Evolutionary conservation across 148 eudicot genomes (phyloP), one percentile per base, ranked within the genome.

Genomic region (Vaccinium macrocarpon): DNA sequence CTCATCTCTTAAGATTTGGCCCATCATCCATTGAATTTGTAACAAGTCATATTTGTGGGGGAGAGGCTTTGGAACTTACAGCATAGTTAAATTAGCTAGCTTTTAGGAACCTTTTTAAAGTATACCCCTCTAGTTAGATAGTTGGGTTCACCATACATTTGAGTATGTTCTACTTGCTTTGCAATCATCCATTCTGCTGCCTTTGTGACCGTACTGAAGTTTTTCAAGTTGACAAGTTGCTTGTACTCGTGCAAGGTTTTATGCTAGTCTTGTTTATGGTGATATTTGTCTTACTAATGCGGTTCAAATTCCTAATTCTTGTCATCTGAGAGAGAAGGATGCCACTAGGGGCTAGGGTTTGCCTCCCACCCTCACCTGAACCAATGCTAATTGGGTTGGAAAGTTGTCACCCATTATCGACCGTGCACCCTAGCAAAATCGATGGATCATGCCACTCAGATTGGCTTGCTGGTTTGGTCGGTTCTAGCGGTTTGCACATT

Each of bases 221-320:
- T 78, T 76, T 51, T 27, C 80, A 78, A 14, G 61, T 13, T 78
- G 80, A 15, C 52, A 51, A n/a, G 61, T 52, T 78, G 61, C 80
- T 25, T 52, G 61, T 78, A 52, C 52, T 76, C 29, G 61, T 78
- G 21, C 80, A 78, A 78, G 80, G 42, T 78, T 78, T 78, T 77
- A 18, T 21, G 14, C 38, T 51, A 25, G 29, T 50, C 35, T n/a
- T 19, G 27, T 21, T 23, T 46, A 21, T 46, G 16, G 3, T 23
- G 25, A 77, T 25, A n/a, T 35, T 35, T 35, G 38, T 35, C 38
- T 35, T 35, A 35, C 38, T 35, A 35, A 35, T 35, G 38, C 1
- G 38, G 38, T 35, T 2, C 38, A 21, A 23, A 7, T 48, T 12
- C 14, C 79, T 76, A 49, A 76, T 48, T 16, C 56, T 76, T 14